Conservation (phyloP, 192 early-diverging fungal genomes). For the Coemansia javaensis region DNA sequence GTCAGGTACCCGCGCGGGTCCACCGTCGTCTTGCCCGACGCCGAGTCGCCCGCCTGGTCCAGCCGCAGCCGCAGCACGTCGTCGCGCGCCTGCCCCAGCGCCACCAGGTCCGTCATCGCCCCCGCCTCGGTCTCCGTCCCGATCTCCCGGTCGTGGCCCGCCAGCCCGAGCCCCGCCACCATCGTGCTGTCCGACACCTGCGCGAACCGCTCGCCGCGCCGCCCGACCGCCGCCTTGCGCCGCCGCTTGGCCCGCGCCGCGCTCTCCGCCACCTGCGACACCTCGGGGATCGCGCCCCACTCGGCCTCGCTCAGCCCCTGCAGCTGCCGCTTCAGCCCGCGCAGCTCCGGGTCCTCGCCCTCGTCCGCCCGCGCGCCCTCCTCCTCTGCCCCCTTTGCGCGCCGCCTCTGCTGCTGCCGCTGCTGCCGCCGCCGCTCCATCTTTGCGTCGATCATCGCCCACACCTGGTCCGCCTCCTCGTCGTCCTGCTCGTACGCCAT, state of each 20-base stretch:
- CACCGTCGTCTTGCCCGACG: slow-evolving; percentile 79
- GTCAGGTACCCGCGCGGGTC: slow-evolving; percentile 97
- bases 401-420: slow-evolving; percentile 66
- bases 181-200: slow-evolving; percentile 61
- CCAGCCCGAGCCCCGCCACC: slow-evolving; percentile 26
- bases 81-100: slow-evolving; percentile 90
- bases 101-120: slow-evolving; percentile 61
- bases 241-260: slow-evolving; percentile 62
- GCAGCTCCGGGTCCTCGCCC: slow-evolving; percentile 87
- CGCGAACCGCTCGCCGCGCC: slow-evolving; percentile 32
- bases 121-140: slow-evolving; percentile 55
- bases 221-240: slow-evolving; percentile 43
- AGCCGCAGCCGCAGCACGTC: slow-evolving; percentile 87
- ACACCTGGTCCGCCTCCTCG: slow-evolving; percentile 94
- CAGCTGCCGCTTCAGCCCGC: slow-evolving; percentile 83
- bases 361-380: slow-evolving; percentile 75
- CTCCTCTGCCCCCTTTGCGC: slow-evolving; percentile 51
- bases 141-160: slow-evolving; percentile 51
- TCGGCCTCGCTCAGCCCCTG: slow-evolving; percentile 73
- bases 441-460: slow-evolving; percentile 79
- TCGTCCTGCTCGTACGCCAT: slow-evolving; percentile 93
- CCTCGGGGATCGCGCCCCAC: slow-evolving; percentile 72
- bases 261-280: slow-evolving; percentile 65
- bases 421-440: slow-evolving; percentile 81
- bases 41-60: slow-evolving; percentile 87